A percentile compares a stretch with the other conserved stretches of the same genome.
Evolutionary conservation across 495 filamentous ascomycete species (phyloP).

Genomic region (Talaromyces proteolyticus): DNA sequence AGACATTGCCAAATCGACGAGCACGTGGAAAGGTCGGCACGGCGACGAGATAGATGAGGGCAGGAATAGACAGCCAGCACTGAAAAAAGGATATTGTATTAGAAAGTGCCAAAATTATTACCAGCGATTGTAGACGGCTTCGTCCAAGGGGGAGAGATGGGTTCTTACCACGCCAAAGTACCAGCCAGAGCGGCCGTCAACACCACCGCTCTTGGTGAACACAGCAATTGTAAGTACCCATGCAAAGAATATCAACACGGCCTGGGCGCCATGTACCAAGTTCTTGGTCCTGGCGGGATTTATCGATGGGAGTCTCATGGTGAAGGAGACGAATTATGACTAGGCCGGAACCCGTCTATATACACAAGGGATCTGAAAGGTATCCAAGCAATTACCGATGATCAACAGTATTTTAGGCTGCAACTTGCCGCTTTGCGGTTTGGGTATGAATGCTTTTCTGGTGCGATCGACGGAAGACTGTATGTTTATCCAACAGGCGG

Average conservation of each 20-base stretch:
- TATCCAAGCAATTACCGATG: too few relatives aligned
- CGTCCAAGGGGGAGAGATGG: not conserved
- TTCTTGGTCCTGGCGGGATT: constrained; percentile 43
- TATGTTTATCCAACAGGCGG: not conserved
- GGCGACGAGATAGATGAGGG: constrained; percentile 76
- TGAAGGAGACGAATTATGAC: constrained; percentile 2
- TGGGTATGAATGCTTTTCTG: too few relatives aligned
- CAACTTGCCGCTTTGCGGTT: too few relatives aligned
- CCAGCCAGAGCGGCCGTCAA: constrained; percentile 67
- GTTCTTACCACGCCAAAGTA: constrained; percentile 70
- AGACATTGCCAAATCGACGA: constrained; percentile 70
- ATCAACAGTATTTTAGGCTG: too few relatives aligned
- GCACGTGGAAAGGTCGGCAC: constrained; percentile 82
- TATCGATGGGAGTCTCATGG: constrained; percentile 28
- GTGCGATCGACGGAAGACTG: too few relatives aligned
- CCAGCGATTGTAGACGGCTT: not conserved
- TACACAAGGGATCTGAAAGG: too few relatives aligned
- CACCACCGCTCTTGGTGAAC: constrained; percentile 55
- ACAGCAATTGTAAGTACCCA: constrained; percentile 71
- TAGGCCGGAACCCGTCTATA: not conserved
- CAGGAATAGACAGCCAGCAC: constrained; percentile 83
- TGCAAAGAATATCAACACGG: constrained; percentile 59
- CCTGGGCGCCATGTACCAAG: constrained; percentile 50
- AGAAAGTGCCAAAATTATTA: not conserved
- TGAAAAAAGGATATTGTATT: constrained; percentile 21